Evolutionary conservation across 345 rosid genomes (phyloP).

Genomic region (Euclidium syriacum): DNA sequence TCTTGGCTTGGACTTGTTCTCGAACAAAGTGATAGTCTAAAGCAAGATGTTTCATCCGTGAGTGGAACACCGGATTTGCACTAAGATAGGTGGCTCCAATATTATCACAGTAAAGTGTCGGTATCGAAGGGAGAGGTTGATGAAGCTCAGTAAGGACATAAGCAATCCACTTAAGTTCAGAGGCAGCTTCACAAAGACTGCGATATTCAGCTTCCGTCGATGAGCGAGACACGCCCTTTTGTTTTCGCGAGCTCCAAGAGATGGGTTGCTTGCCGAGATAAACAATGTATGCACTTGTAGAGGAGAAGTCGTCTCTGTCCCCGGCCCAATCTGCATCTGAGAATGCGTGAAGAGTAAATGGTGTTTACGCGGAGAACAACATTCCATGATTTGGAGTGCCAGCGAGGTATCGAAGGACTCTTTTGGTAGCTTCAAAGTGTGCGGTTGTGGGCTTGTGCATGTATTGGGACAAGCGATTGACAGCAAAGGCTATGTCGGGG

Average conservation of each 20-base stretch:
- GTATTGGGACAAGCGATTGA: not conserved
- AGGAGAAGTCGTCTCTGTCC: not conserved
- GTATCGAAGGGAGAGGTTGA: not conserved
- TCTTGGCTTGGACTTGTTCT: not conserved
- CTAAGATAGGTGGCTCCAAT: not conserved
- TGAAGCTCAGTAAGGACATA: not conserved
- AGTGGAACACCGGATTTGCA: not conserved
- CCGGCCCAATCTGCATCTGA: not conserved
- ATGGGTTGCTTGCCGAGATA: not conserved
- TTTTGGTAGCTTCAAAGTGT: not conserved
- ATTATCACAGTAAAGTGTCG: not conserved
- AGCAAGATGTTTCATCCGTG: not conserved
- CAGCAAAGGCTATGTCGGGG: not conserved
- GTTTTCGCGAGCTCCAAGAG: not conserved
- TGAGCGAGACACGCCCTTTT: not conserved
- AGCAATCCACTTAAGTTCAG: not conserved
- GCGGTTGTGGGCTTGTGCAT: not conserved
- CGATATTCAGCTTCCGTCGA: not conserved
- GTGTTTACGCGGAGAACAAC: not conserved
- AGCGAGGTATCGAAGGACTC: not conserved
- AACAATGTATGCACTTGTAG: not conserved
- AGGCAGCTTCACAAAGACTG: not conserved
- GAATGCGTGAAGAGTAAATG: not conserved
- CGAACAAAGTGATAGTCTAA: not conserved
- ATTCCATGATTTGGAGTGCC: not conserved